Percentiles rank a stretch among this genome's conserved stretches.
phyloP scores from a whole-genome alignment of 495 filamentous ascomycete species.

The Usnea hakonensis region DNA sequence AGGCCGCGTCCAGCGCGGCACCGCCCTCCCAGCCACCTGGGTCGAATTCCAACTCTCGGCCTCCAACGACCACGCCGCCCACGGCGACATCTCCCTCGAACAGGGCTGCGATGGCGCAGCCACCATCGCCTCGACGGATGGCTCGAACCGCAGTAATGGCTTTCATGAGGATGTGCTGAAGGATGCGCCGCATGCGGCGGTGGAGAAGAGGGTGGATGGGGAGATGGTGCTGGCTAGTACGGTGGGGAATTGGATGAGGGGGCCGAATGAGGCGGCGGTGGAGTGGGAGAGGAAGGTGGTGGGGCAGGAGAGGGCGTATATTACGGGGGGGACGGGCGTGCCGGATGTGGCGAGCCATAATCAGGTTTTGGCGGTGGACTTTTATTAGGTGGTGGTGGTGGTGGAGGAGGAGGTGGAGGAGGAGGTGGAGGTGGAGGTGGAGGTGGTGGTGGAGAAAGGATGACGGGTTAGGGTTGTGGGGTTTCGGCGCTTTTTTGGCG shows the following conservation, averaged over 20 bases:
- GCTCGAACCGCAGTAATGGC: constrained; percentile 29
- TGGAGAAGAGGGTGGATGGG: constrained; percentile 29
- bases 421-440: not conserved
- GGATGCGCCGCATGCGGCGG: constrained; percentile 30
- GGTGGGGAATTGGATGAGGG: constrained; percentile 36
- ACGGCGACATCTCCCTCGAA: constrained; percentile 37
- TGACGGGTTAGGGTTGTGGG: not conserved
- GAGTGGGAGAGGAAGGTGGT: constrained; percentile 33
- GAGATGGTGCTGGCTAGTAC: constrained; percentile 32
- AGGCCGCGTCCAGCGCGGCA: constrained; percentile 38
- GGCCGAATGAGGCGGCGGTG: constrained; percentile 34
- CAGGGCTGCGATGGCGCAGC: constrained; percentile 40
- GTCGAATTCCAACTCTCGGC: constrained; percentile 38
- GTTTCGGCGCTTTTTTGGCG: no score
- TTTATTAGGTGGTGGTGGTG: constrained; percentile 24
- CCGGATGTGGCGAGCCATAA: constrained; percentile 36
- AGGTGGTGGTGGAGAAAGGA: not conserved
- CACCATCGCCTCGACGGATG: constrained; percentile 34
- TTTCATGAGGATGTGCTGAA: constrained; percentile 32
- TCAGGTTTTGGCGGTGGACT: constrained; percentile 33
- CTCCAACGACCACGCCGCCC: constrained; percentile 32
- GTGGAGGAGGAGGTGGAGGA: not conserved
- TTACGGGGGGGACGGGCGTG: constrained; percentile 33
- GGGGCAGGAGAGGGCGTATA: constrained; percentile 33
- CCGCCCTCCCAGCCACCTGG: constrained; percentile 35